Evolutionary conservation across 495 filamentous ascomycete genomes (phyloP), one percentile per base, ranked within the genome.

Genomic region (Aspergillus steynii): DNA sequence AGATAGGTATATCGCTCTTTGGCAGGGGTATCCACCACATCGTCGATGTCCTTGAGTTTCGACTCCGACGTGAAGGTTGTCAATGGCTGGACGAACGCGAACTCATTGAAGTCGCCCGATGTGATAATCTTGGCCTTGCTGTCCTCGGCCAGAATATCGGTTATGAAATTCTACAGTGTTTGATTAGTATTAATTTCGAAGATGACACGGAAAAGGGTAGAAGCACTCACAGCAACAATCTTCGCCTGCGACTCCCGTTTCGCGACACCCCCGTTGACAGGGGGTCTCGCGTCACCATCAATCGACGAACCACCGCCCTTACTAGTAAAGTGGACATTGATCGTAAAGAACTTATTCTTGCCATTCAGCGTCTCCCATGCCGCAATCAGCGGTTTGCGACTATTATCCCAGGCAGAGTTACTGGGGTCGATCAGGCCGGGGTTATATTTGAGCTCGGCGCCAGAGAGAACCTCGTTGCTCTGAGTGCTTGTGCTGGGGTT

Each of bases 31-130:
- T 71, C 70, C 2, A 65, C 71, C 15, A 78, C 80, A 9, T 74
- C 82, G 60, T 88, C 86, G 5, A 88, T 62, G 52, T 87, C 83
- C n/a, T 62, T 61, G 34, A 87, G 71, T 3, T 72, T 71, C 0
- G 80, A 82, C 6, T 75, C 60, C 1, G 47, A 12, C 0, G 5
- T 61, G 61, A 86, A 85, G 0, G 68, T 70, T 37, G 71, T 62
- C 65, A 86, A 65, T 0, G 85, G 84, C 67, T 66, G 45, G 10
- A 81, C 83, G 61, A 83, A 85, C 1, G 77, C 61, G 63, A 85
- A 88, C 71, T 89, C 86, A 77, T 89, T 88, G 68, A 83, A 89
- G 65, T 88, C 85, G 10, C 86, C 86, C 0, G 80, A 74, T 0
- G 77, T 68, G 25, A 86, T 68, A 37, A 88, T 70, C 7, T 65